Percentiles rank a stretch among this genome's conserved stretches.
Conservation (phyloP, 176 grass and related monocot genomes). For the Aegilops bicornis region DNA sequence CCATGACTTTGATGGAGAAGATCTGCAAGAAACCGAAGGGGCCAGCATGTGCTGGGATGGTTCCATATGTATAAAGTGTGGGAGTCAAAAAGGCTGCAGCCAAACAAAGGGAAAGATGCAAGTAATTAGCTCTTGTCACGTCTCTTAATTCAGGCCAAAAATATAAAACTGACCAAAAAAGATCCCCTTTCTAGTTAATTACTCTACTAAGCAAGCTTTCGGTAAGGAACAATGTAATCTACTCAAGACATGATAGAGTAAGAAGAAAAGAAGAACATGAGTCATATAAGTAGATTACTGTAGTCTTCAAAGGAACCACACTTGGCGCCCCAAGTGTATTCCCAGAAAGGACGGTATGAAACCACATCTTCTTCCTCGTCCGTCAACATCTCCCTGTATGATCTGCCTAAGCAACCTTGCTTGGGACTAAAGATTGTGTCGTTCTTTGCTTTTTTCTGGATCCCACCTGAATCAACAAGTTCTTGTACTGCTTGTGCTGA, state of each 20-base stretch:
- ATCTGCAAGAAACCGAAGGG: not conserved
- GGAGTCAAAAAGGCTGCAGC: not conserved
- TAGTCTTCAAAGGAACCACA: not conserved
- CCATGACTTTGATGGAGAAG: not conserved
- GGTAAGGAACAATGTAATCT: no score
- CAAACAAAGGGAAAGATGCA: not conserved
- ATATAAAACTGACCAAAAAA: not conserved
- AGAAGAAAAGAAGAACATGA: not conserved
- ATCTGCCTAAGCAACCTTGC: not conserved
- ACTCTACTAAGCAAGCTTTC: no score
- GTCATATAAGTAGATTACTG: not conserved
- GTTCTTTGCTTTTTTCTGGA: not conserved
- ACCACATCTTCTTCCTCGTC: not conserved
- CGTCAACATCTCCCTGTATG: not conserved
- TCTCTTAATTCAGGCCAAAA: not conserved
- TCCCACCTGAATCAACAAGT: not conserved
- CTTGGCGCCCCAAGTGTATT: not conserved
- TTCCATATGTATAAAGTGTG: not conserved
- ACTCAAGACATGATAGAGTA: not conserved
- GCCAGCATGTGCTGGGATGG: not conserved
- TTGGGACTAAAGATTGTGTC: not conserved
- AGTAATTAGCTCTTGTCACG: not conserved
- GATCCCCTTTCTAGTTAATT: no score
- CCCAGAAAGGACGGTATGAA: not conserved
- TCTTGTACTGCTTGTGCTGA: not conserved